Evolutionary conservation across 352 stramenopile species (phyloP), one percentile per base, ranked within the genome.

Genomic region (Globisporangium solare): DNA sequence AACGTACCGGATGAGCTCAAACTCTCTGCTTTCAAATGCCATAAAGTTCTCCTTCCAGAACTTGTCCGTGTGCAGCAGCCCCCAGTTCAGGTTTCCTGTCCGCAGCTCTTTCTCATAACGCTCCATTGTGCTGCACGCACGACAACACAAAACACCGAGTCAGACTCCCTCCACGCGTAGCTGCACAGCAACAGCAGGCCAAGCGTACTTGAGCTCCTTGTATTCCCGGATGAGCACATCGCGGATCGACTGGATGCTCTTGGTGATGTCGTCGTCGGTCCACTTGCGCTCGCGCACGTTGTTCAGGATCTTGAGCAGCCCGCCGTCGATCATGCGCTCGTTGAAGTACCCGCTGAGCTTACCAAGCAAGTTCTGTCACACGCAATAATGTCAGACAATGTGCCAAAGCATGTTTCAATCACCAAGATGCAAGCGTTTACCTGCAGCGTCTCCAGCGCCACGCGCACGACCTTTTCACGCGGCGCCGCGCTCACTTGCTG

Each of bases 1-100:
- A 37, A 66, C 80, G 43, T 57, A 93, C 85, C 80, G 79, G 61
- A 97, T 89, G 41, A 95, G 74, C 49, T 92, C 83, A 64, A 99
- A 99, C 60, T 99, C 94, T 58, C 97, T 97, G 58, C 91, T 89
- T 68, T 99, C 95, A 61, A 99, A 96, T 60, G 93, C 91, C 70
- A 96, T 96, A 39, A 96, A 96, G 77, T 99, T 98, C 70, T 99
- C 96, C 61, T 97, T 96, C 94, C 97, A 99, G 70, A 99, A 99
- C 55, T 97, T 97, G 70, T 99, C 96, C 40, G 94, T 98, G 75
- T 99, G 97, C 17, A 97, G 79, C 31, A 97, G 79, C 27, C 96
- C 96, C 96, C 96, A 99, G 72, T 97, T 88, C 6, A 99, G 67
- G 45, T 91, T 79, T 12, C 95, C 96, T 27, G 92, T 97, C 58